These are phyloP conservation scores for Desmodesmus armatus DNA, from an alignment of 139 green algal species.

Conservation along the genomic window DNA sequence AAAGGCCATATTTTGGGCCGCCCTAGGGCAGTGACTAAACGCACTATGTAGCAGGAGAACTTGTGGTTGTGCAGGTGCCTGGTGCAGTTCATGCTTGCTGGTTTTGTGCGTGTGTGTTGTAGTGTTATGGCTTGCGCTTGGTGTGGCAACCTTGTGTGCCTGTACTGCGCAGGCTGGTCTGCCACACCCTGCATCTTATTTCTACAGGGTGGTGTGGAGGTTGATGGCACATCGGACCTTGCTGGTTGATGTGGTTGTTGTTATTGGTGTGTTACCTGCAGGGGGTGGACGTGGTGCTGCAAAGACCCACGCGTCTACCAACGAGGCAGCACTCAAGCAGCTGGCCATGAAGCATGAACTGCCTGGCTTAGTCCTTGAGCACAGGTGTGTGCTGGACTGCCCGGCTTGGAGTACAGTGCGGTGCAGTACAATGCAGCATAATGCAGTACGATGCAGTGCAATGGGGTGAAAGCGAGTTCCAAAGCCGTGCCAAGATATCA, in stretches of 20 bases:
- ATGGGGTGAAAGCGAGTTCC: too few relatives aligned
- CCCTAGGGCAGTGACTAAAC: not conserved
- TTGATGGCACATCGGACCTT: too few relatives aligned
- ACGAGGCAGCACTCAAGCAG: constrained; percentile 62
- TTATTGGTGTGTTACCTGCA: not conserved
- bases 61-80: too few relatives aligned
- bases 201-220: too few relatives aligned
- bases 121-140: not conserved
- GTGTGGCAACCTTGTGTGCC: too few relatives aligned
- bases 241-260: not conserved
- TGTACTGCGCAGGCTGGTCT: too few relatives aligned
- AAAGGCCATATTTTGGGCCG: not conserved
- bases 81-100: not conserved
- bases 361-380: constrained; percentile 63
- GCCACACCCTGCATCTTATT: too few relatives aligned
- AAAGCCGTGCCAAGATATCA: too few relatives aligned
- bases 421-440: too few relatives aligned
- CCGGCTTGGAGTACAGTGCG: too few relatives aligned
- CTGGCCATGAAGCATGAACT: constrained; percentile 55
- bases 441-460: too few relatives aligned
- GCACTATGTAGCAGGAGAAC: too few relatives aligned
- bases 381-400: constrained; percentile 44
- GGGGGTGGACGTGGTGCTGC: constrained; percentile 10
- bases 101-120: not conserved
- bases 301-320: constrained; percentile 65